These are phyloP conservation scores for Chamaenerion angustifolium DNA, from an alignment of 345 rosid genomes.

Conservation along the genomic window DNA sequence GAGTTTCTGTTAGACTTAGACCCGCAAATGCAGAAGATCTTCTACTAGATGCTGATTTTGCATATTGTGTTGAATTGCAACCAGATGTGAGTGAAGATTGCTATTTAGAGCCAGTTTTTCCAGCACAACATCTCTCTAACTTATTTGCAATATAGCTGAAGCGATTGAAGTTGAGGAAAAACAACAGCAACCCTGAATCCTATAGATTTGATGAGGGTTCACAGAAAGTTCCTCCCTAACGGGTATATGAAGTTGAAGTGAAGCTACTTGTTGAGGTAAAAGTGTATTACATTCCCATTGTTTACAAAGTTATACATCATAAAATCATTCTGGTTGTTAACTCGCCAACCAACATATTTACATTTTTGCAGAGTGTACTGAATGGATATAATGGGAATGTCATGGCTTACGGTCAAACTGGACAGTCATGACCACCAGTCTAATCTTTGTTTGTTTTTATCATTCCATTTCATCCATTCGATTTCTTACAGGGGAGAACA, in stretches of 20 bases:
- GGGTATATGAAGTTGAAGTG: constrained; percentile 81
- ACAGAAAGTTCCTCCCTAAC: constrained; percentile 75
- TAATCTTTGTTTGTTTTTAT: too few species aligned
- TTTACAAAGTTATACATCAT: background rate
- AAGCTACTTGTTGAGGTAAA: constrained; percentile 84
- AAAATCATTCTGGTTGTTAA: constrained; percentile 10
- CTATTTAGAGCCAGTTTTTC: too few species aligned
- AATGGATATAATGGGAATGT: constrained; percentile 87
- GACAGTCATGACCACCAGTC: too few species aligned
- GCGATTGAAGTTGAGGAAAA: constrained; percentile 65
- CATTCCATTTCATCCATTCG: too few species aligned
- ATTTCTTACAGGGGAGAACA: too few species aligned
- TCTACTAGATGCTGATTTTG: constrained; percentile 60
- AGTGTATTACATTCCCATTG: background rate
- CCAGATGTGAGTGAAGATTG: too few species aligned
- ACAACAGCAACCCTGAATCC: constrained; percentile 81
- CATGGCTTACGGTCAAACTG: constrained; percentile 97
- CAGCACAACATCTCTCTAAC: too few species aligned
- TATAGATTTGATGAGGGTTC: constrained; percentile 75
- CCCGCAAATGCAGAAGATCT: constrained; percentile 69
- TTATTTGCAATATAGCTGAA: too few species aligned
- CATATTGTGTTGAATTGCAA: constrained; percentile 73
- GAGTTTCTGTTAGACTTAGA: constrained; percentile 76
- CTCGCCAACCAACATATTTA: constrained; percentile 1
- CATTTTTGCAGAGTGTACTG: constrained; percentile 64